Evolutionary conservation across 2,329 filamentous ascomycete genomes (phyloP), one percentile per base, ranked within the genome.

Genomic region (Cladophialophora immunda): DNA sequence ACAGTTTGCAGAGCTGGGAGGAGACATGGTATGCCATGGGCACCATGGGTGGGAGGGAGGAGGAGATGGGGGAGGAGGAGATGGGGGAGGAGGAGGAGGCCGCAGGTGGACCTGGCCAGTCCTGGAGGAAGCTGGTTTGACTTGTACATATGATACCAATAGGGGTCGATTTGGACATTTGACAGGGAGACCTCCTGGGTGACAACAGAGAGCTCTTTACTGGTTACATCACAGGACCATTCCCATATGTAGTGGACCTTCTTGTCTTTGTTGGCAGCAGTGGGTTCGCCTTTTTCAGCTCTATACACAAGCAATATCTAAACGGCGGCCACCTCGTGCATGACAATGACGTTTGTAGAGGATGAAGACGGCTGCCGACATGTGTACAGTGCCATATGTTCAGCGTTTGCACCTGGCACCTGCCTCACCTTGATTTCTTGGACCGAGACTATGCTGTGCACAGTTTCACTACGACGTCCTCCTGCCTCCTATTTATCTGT

Each of bases 21-120:
- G 68, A 70, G 61, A 65, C 52, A 27, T 70, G 68, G 66, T 78
- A 64, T 53, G 54, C 32, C 9, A 27, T 68, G 55, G 67, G 67
- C 52, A 64, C 6, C 5, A 62, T 62, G 30, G 25, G 38, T 9
- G 30, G 58, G 4, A 29, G 27, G 17, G n/a, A 19, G 6, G 25
- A 3, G 11, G 17, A 19, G 19, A 57, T n/a, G 9, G 54, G 5
- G 53, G 13, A n/a, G 3, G 36, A 25, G 29, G 47, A 41, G 29
- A 38, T 34, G 58, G 29, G 27, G 32, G 25, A 41, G 30, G 53
- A 9, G 32, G 36, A 38, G 30, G 34, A 29, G 15, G 25, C 15
- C 17, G 34, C 53, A 29, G 34, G 17, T 13, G 59, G 59, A 7
- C 50, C 50, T 6, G 59, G 59, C 6, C 58, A 61, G 32, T 61